phyloP scores from a whole-genome alignment of 1,284 basidiomycete genomes.

The Prillingera fragicola region DNA sequence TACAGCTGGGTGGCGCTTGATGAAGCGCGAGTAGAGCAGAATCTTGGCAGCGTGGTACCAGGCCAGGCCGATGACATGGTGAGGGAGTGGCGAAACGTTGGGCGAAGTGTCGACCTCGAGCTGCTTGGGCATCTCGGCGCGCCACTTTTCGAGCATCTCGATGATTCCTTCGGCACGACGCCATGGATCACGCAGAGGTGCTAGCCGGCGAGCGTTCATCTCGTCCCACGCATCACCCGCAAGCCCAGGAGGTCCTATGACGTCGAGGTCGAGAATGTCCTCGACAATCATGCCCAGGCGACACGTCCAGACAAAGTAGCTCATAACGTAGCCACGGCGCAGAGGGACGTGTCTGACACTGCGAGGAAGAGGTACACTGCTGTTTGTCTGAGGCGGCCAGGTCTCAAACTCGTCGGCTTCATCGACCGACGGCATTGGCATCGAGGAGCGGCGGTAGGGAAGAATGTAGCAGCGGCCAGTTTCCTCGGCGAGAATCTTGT shows the following conservation, averaged over 20 bases:
- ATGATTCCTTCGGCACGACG: slow-evolving; percentile 20
- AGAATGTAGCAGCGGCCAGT: slow-evolving; percentile 48
- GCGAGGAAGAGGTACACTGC: slow-evolving; percentile 18
- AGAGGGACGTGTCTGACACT: slow-evolving; percentile 25
- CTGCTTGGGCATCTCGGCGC: slow-evolving; percentile 20
- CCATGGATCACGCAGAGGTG: too few species aligned
- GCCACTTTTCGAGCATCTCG: slow-evolving; percentile 31
- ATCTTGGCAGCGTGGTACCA: slow-evolving; percentile 41
- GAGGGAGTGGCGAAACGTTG: slow-evolving; percentile 29
- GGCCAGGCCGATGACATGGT: slow-evolving; percentile 35
- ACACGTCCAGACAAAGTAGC: slow-evolving; percentile 39
- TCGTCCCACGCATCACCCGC: slow-evolving; percentile 12
- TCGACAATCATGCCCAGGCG: slow-evolving; percentile 42
- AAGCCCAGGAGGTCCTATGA: slow-evolving; percentile 18
- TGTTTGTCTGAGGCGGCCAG: slow-evolving; percentile 40
- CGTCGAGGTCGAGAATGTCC: slow-evolving; percentile 37
- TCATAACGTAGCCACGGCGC: slow-evolving; percentile 31
- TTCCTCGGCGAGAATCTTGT: slow-evolving; percentile 49
- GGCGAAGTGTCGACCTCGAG: slow-evolving; percentile 22
- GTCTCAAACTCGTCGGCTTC: slow-evolving; percentile 49
- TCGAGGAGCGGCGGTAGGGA: slow-evolving; percentile 43
- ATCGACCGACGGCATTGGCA: slow-evolving; percentile 42
- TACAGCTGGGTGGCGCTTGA: slow-evolving; percentile 15
- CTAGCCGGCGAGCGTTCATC: too few species aligned
- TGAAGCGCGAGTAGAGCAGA: slow-evolving; percentile 37